Evolutionary conservation across 1,284 basidiomycete species (phyloP).

Genomic region (Mycena citricolor): DNA sequence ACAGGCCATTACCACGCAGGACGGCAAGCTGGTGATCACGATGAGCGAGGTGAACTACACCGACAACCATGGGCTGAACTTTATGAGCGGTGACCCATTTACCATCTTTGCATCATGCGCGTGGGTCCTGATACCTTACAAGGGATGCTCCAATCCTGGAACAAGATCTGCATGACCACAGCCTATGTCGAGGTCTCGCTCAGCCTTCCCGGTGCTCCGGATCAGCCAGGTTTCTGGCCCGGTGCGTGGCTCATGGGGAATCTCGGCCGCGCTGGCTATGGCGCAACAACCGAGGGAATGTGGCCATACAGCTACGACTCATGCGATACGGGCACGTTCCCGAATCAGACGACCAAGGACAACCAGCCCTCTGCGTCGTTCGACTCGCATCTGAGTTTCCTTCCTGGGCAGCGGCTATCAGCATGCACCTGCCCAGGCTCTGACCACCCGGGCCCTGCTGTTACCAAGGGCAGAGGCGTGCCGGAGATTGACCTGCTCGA

Average conservation of each 20-base stretch:
- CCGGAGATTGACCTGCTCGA: slow-evolving; percentile 80
- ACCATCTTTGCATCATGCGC: slow-evolving; percentile 28
- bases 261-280: slow-evolving; percentile 73
- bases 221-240: slow-evolving; percentile 76
- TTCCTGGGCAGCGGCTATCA: slow-evolving; percentile 78
- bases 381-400: slow-evolving; percentile 56
- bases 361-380: slow-evolving; percentile 48
- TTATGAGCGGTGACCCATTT: slow-evolving; percentile 73
- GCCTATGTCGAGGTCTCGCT: slow-evolving; percentile 87
- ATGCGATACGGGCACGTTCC: slow-evolving; percentile 85
- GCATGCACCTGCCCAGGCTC: slow-evolving; percentile 81
- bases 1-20: slow-evolving; percentile 63
- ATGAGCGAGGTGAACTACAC: slow-evolving; percentile 55
- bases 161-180: slow-evolving; percentile 92
- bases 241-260: slow-evolving; percentile 72
- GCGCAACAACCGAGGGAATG: slow-evolving; percentile 59
- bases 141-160: slow-evolving; percentile 84
- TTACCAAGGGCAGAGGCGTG: slow-evolving; percentile 75
- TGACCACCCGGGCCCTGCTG: slow-evolving; percentile 81
- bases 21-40: slow-evolving; percentile 79
- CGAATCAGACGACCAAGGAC: slow-evolving; percentile 65
- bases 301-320: slow-evolving; percentile 83
- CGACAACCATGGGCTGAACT: slow-evolving; percentile 72
- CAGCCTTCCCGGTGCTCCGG: slow-evolving; percentile 75
- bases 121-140: neutral